phyloP scores from a whole-genome alignment of 345 rosid species.

The Odontarrhena argentea region DNA sequence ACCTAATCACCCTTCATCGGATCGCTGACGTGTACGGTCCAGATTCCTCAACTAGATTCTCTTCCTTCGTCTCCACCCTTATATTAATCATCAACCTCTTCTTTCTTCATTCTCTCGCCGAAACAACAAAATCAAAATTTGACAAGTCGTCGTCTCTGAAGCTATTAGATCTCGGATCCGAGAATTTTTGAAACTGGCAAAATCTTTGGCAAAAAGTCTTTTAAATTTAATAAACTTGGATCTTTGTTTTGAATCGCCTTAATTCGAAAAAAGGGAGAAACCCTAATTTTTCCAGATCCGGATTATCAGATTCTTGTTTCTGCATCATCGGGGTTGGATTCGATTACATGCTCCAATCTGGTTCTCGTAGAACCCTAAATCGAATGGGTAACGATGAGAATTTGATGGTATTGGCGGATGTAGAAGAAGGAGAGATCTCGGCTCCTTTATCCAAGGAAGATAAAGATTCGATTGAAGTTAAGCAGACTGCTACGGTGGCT shows the following conservation, averaged over 20 bases:
- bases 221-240: slow-evolving; percentile 19
- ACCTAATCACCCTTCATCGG: slow-evolving; percentile 30
- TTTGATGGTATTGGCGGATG: slow-evolving; percentile 51
- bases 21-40: slow-evolving; percentile 83
- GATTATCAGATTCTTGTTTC: slow-evolving; percentile 12
- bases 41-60: slow-evolving; percentile 59
- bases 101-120: not conserved
- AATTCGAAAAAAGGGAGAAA: slow-evolving; percentile 21
- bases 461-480: slow-evolving; percentile 31
- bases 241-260: slow-evolving; percentile 20
- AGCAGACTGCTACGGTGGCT: slow-evolving; percentile 23
- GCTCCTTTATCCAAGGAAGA: slow-evolving; percentile 54
- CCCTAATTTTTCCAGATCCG: slow-evolving; percentile 34
- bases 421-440: slow-evolving; percentile 91
- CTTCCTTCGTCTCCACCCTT: slow-evolving; percentile 1
- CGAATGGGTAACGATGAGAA: slow-evolving; percentile 51
- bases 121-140: not conserved
- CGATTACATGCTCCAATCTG: slow-evolving; percentile 42
- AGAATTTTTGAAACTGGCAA: slow-evolving; percentile 30
- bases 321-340: slow-evolving; percentile 8
- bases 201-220: not conserved
- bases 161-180: slow-evolving; percentile 28
- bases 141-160: slow-evolving; percentile 13
- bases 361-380: slow-evolving; percentile 39
- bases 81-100: not conserved